Evolutionary conservation across 2,329 filamentous ascomycete genomes (phyloP).

Genomic region (Diaporthe caulivora): DNA sequence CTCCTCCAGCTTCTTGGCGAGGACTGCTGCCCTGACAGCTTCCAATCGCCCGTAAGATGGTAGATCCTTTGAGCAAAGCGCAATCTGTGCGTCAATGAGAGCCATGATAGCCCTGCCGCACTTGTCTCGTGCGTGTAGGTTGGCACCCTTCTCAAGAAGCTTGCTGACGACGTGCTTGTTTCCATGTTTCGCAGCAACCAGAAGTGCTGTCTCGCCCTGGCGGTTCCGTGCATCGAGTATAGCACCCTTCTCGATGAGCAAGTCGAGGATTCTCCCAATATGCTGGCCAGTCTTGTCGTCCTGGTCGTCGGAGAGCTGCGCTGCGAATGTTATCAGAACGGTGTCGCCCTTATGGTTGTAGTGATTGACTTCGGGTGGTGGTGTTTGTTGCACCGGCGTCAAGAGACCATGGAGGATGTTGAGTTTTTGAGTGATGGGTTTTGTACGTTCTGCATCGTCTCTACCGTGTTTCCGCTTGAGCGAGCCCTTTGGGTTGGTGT

Average conservation of each 20-base stretch:
- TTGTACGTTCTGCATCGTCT: conserved; percentile 44
- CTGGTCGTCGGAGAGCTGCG: conserved; percentile 63
- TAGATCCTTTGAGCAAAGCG: conserved; percentile 15
- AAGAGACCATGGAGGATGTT: conserved; percentile 46
- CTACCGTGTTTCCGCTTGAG: conserved; percentile 55
- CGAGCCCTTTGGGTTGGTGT: conserved; percentile 17
- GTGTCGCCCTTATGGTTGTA: conserved; percentile 66
- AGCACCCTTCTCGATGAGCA: conserved; percentile 58
- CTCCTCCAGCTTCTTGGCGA: conserved; percentile 34
- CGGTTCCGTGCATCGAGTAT: conserved; percentile 64
- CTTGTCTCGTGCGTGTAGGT: conserved; percentile 60
- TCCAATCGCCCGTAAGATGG: conserved; percentile 36
- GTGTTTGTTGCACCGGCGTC: conserved; percentile 39
- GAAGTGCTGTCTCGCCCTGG: conserved; percentile 66
- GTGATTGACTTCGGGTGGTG: conserved; percentile 58
- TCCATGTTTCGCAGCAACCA: conserved; percentile 65
- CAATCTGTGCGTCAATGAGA: conserved; percentile 57
- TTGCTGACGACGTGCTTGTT: conserved; percentile 64
- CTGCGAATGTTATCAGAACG: conserved; percentile 67
- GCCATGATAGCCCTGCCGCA: conserved; percentile 59
- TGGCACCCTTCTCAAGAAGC: conserved; percentile 61
- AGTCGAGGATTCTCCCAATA: conserved; percentile 58
- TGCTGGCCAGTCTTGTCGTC: conserved; percentile 61
- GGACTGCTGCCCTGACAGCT: conserved; percentile 32
- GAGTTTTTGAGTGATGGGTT: conserved; percentile 42